Conservation (phyloP, 1,284 basidiomycete genomes). For the Marasmius oreades region DNA sequence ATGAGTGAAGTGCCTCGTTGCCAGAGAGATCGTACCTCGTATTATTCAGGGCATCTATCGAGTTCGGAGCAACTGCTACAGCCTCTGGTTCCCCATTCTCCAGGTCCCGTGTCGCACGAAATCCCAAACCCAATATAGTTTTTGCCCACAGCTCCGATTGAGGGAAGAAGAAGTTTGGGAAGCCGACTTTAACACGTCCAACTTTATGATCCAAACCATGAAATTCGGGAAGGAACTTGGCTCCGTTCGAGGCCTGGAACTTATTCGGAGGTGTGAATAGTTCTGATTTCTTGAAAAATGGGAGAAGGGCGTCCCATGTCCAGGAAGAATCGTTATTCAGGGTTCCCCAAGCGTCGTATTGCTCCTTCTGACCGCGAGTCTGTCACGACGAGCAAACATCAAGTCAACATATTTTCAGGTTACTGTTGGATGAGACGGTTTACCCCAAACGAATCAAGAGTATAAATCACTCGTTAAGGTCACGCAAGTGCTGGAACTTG, state of each 20-base stretch:
- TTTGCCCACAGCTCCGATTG: slow-evolving; percentile 25
- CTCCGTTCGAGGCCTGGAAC: neutral
- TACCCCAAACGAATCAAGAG: too few relatives aligned
- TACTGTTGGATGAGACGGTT: too few relatives aligned
- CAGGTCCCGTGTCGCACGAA: slow-evolving; percentile 22
- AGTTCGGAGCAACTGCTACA: slow-evolving; percentile 25
- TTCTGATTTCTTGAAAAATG: slow-evolving; percentile 29
- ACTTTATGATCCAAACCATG: slow-evolving; percentile 2
- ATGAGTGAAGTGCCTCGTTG: too few relatives aligned
- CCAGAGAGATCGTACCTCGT: slow-evolving; percentile 18
- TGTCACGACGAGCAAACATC: slow-evolving; percentile 24
- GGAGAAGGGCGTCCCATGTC: slow-evolving; percentile 28
- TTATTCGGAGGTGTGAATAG: slow-evolving; percentile 25
- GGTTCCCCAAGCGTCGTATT: slow-evolving; percentile 28
- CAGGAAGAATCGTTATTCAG: slow-evolving; percentile 28
- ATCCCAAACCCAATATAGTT: slow-evolving; percentile 19
- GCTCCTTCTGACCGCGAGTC: slow-evolving; percentile 26
- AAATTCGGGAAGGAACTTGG: neutral
- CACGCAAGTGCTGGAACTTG: too few relatives aligned
- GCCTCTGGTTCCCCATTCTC: slow-evolving; percentile 23
- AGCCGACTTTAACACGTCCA: slow-evolving; percentile 27
- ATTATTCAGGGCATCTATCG: slow-evolving; percentile 26
- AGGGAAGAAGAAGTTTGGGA: slow-evolving; percentile 27
- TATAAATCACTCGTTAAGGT: too few relatives aligned
- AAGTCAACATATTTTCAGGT: neutral